These are phyloP conservation scores for Xylaria polymorpha DNA, from an alignment of 2,329 filamentous ascomycete genomes.

Conservation along the genomic window DNA sequence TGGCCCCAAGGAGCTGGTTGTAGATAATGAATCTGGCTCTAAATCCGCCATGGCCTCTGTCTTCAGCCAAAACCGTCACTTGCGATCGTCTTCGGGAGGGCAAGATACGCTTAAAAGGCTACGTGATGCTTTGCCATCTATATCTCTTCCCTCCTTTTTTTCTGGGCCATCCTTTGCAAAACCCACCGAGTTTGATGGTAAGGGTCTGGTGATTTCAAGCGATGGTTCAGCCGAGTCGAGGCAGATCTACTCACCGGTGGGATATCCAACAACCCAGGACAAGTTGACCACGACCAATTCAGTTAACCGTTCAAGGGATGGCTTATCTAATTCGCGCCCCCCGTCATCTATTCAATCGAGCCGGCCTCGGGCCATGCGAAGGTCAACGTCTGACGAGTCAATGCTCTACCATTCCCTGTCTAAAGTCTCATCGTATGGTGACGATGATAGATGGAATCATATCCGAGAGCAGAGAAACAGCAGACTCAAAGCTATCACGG, in stretches of 20 bases:
- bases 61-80: constrained; percentile 59
- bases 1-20: constrained; percentile 54
- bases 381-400: constrained; percentile 81
- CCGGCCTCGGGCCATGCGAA: constrained; percentile 59
- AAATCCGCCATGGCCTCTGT: constrained; percentile 58
- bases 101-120: constrained; percentile 68
- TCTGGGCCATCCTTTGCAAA: constrained; percentile 51
- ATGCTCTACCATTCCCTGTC: constrained; percentile 81
- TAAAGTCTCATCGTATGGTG: constrained; percentile 82
- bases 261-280: constrained; percentile 26
- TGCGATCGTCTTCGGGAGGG: constrained; percentile 66
- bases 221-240: constrained; percentile 41
- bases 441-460: constrained; percentile 83
- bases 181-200: constrained; percentile 41
- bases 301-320: constrained; percentile 30
- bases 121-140: constrained; percentile 67
- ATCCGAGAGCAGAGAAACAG: constrained; percentile 89
- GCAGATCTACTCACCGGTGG: constrained; percentile 30
- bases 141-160: constrained; percentile 62
- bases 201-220: constrained; percentile 39
- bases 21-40: constrained; percentile 48
- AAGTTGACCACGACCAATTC: constrained; percentile 23
- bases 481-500: constrained; percentile 87
- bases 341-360: constrained; percentile 41
- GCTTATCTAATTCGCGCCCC: constrained; percentile 38